phyloP scores from a whole-genome alignment of 2,329 filamentous ascomycete species.

The Pseudopyricularia javanii region DNA sequence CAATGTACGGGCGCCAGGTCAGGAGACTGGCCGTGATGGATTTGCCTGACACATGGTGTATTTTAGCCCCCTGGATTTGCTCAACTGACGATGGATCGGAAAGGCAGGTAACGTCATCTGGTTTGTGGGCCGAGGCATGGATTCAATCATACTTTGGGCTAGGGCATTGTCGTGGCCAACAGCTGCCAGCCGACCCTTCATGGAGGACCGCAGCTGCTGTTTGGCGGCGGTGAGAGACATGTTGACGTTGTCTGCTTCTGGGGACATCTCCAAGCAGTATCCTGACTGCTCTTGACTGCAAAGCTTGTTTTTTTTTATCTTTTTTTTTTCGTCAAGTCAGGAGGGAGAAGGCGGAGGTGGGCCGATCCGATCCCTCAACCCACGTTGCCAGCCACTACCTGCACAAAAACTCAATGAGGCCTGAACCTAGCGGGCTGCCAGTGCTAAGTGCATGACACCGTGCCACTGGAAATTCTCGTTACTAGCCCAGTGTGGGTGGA shows the following conservation, averaged over 20 bases:
- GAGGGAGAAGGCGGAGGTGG: neutral
- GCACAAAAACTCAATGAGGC: neutral
- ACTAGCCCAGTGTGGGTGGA: neutral
- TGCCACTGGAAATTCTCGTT: neutral
- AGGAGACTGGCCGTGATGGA: slow-evolving; percentile 53
- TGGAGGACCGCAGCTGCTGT: slow-evolving; percentile 57
- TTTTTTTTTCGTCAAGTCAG: neutral
- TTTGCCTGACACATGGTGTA: slow-evolving; percentile 36
- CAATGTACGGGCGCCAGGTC: slow-evolving; percentile 59
- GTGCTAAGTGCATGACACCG: neutral
- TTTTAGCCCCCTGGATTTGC: neutral
- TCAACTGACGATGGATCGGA: neutral
- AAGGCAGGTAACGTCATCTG: neutral
- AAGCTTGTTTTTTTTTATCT: too few species aligned
- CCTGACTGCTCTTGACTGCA: too few species aligned
- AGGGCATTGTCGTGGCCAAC: slow-evolving; percentile 50
- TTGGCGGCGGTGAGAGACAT: slow-evolving; percentile 58
- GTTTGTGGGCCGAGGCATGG: neutral
- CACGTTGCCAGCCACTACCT: neutral
- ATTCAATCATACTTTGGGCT: slow-evolving; percentile 52
- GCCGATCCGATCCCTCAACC: neutral
- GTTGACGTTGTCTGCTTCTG: slow-evolving; percentile 9
- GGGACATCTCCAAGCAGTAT: neutral
- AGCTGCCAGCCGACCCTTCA: slow-evolving; percentile 53
- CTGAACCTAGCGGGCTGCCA: too few species aligned